These are phyloP conservation scores for Lobosporangium transversale DNA, from an alignment of 192 early-diverging fungal genomes.

Conservation along the genomic window DNA sequence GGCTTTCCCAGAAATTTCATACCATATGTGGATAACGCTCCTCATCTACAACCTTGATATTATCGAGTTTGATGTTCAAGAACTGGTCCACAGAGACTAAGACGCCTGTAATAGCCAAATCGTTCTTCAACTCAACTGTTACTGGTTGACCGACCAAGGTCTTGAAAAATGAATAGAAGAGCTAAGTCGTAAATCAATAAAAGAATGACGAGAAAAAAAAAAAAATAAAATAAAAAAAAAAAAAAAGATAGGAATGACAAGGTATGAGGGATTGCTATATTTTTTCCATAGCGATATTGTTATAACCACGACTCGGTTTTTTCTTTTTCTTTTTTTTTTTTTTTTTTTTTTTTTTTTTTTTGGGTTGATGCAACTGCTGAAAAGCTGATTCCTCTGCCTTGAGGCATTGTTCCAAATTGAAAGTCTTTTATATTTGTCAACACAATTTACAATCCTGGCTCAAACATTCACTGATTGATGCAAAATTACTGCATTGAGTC, in stretches of 20 bases:
- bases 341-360: too few relatives aligned
- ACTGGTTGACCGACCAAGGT: constrained; percentile 95
- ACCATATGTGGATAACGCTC: constrained; percentile 98
- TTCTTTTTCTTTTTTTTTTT: too few relatives aligned
- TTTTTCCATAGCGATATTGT: neutral
- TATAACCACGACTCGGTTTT: too few relatives aligned
- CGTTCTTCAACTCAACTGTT: constrained; percentile 99
- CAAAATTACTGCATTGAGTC: too few relatives aligned
- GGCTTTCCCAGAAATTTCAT: too few relatives aligned
- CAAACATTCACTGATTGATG: too few relatives aligned
- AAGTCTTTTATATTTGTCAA: too few relatives aligned
- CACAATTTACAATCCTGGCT: too few relatives aligned
- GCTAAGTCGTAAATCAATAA: constrained; percentile 59
- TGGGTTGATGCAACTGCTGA: too few relatives aligned
- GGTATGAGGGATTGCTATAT: neutral
- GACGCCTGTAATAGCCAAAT: constrained; percentile 90
- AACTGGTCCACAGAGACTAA: constrained; percentile 99
- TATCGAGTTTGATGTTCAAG: constrained; percentile 98
- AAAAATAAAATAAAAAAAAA: neutral
- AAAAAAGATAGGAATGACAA: neutral
- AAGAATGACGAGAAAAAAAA: too few relatives aligned
- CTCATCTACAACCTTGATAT: constrained; percentile 85
- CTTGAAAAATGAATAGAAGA: constrained; percentile 99
- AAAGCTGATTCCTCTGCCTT: too few relatives aligned
- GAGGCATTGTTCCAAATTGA: too few relatives aligned